These are phyloP conservation scores for Xerocomus minutiporus DNA, from an alignment of 1,284 basidiomycete species.

Conservation along the genomic window DNA sequence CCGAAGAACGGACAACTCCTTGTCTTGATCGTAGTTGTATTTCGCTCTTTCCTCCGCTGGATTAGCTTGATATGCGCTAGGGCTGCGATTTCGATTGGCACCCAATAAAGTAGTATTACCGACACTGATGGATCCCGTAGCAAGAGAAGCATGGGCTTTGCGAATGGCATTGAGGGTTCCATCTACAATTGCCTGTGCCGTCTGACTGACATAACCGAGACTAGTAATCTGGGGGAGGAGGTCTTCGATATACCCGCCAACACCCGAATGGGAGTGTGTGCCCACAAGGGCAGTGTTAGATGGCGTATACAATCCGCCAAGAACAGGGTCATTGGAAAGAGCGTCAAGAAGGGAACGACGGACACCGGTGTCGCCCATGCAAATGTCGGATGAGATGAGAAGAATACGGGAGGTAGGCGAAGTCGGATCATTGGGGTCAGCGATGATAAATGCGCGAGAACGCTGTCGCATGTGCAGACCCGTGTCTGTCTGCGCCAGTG, in stretches of 20 bases:
- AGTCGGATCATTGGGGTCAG: slow-evolving; percentile 37
- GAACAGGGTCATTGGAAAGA: slow-evolving; percentile 44
- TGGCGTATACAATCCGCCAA: slow-evolving; percentile 62
- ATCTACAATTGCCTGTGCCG: slow-evolving; percentile 64
- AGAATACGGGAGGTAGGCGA: slow-evolving; percentile 56
- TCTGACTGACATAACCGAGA: slow-evolving; percentile 66
- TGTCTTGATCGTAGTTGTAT: slow-evolving; percentile 70
- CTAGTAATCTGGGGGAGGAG: slow-evolving; percentile 75
- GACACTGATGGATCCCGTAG: slow-evolving; percentile 53
- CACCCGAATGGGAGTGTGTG: slow-evolving; percentile 75
- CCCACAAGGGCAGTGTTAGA: slow-evolving; percentile 74
- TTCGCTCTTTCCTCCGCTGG: slow-evolving; percentile 60
- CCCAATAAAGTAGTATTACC: slow-evolving; percentile 66
- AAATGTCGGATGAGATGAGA: slow-evolving; percentile 77
- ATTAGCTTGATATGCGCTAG: slow-evolving; percentile 70
- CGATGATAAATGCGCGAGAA: slow-evolving; percentile 74
- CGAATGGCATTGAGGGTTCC: slow-evolving; percentile 68
- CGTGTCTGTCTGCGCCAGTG: slow-evolving; percentile 63
- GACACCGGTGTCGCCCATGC: slow-evolving; percentile 77
- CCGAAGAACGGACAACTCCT: slow-evolving; percentile 60
- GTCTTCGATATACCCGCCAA: slow-evolving; percentile 75
- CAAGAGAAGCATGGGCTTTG: slow-evolving; percentile 61
- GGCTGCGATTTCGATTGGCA: slow-evolving; percentile 72
- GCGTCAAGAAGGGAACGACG: slow-evolving; percentile 64
- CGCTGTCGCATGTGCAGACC: slow-evolving; percentile 79